phyloP scores from a whole-genome alignment of 2,329 filamentous ascomycete genomes.

The Myotisia sp. region DNA sequence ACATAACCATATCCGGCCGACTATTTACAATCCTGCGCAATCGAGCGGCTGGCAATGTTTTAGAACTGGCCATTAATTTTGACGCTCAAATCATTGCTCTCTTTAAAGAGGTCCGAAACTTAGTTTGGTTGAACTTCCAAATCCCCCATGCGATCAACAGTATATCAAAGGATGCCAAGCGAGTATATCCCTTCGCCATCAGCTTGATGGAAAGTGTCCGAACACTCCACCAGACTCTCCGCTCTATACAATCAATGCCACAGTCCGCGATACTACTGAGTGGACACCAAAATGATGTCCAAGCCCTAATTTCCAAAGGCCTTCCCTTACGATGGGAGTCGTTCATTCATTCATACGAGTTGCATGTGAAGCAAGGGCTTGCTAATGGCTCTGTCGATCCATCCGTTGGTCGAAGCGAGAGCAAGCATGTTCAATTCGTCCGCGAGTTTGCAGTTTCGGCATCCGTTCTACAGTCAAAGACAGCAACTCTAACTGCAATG shows the following conservation, averaged over 20 bases:
- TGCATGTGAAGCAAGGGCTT: conserved; percentile 57
- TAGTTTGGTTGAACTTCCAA: conserved; percentile 87
- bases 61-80: conserved; percentile 90
- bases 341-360: conserved; percentile 90
- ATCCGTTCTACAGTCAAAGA: conserved; percentile 77
- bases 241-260: conserved; percentile 70
- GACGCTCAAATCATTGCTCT: conserved; percentile 92
- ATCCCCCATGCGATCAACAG: conserved; percentile 91
- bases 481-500: conserved; percentile 60
- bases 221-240: conserved; percentile 75
- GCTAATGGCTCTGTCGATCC: conserved; percentile 47
- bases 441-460: conserved; percentile 82
- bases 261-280: conserved; percentile 77
- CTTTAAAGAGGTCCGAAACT: conserved; percentile 95
- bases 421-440: conserved; percentile 92
- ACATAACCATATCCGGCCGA: conserved; percentile 81
- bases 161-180: conserved; percentile 95
- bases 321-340: conserved; percentile 91
- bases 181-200: conserved; percentile 94
- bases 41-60: conserved; percentile 71
- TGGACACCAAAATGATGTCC: conserved; percentile 83
- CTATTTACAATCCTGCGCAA: conserved; percentile 83
- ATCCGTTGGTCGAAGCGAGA: conserved; percentile 53
- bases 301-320: conserved; percentile 68
- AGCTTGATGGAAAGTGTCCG: conserved; percentile 98